Percentiles rank a stretch among this genome's conserved stretches.
These are phyloP conservation scores for Plasmodium falciparum DNA, from an alignment of 169 alveolate genomes.

Conservation along the genomic window DNA sequence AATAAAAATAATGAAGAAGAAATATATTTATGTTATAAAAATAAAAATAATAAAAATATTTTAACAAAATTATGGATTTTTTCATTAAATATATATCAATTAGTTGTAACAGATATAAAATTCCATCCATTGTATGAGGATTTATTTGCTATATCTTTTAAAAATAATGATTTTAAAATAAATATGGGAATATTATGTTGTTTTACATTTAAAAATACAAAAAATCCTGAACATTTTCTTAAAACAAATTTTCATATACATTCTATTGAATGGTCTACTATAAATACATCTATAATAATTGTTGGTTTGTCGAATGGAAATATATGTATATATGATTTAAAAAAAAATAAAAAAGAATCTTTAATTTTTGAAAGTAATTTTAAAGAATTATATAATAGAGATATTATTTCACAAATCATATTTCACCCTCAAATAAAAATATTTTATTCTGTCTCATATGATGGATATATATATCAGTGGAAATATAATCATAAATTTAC, in stretches of 20 bases:
- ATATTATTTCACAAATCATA: slow-evolving; percentile 61
- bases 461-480: slow-evolving; percentile 66
- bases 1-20: slow-evolving; percentile 77
- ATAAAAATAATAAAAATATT: slow-evolving; percentile 53
- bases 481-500: slow-evolving; percentile 74
- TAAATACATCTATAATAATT: slow-evolving; percentile 45
- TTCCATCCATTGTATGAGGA: slow-evolving; percentile 77
- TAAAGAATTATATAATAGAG: slow-evolving; percentile 67
- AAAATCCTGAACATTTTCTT: slow-evolving; percentile 62
- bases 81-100: slow-evolving; percentile 28
- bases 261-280: slow-evolving; percentile 70
- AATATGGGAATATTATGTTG: slow-evolving; percentile 76
- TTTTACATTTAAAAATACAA: slow-evolving; percentile 69
- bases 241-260: slow-evolving; percentile 63
- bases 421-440: slow-evolving; percentile 41
- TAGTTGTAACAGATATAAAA: slow-evolving; percentile 69
- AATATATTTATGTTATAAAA: slow-evolving; percentile 61
- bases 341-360: slow-evolving; percentile 65
- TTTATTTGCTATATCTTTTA: slow-evolving; percentile 74
- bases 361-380: slow-evolving; percentile 70
- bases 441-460: slow-evolving; percentile 73
- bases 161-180: slow-evolving; percentile 61
- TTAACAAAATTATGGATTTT: slow-evolving; percentile 72
- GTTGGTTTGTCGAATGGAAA: slow-evolving; percentile 74
- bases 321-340: slow-evolving; percentile 73